Base-by-base conservation (phyloP, 2,329 filamentous ascomycete genomes). In the Sporothrix brasiliensis region DNA sequence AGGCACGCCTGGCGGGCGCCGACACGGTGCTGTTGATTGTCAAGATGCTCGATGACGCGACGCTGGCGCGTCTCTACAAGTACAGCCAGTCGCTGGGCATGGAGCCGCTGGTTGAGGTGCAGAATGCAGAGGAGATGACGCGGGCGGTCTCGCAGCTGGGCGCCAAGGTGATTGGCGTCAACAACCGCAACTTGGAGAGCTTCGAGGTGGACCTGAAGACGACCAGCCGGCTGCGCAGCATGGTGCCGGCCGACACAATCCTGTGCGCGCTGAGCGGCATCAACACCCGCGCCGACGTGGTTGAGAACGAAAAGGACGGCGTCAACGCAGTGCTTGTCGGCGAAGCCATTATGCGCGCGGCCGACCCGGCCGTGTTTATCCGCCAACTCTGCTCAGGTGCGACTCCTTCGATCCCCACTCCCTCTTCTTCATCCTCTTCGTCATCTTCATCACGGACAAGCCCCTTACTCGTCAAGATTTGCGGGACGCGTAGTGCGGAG, bases 91-190 rank as follows among this genome's bases (percentile, higher is more conserved):
- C 91, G 2, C 85, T 99, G 2, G 94, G 94, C 21, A 99, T 99
- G 95, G 96, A 99, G 81, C 95, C 95, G 47, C 82, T 99, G 41
- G 95, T 99, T 1, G 95, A 99, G 79, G 95, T 99, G 39, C 97
- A 99, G 77, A 99, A 91, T 54, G 89, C 90, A 0, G 92, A 95
- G 66, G 95, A 99, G 80, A 99, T 97, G 92, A 86, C 90, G 52
- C 89, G 89, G 70, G 95, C 96, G 9, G 89, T 97, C 60, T 87
- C 91, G 70, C 85, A 91, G 71, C 85, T 99, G 27, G 95, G 94
- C 13, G 88, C 95, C 27, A 91, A 94, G 80, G 94, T 93, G 50
- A 97, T 99, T 76, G 95, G 95, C 34, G 95, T 99, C 75, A 99
- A 99, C 82, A 99, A 99, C 82, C 90, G 95, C 69, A 97, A 99